Evolutionary conservation across 768 basidiomycete genomes (phyloP).

Genomic region (Rhodocollybia butyracea): DNA sequence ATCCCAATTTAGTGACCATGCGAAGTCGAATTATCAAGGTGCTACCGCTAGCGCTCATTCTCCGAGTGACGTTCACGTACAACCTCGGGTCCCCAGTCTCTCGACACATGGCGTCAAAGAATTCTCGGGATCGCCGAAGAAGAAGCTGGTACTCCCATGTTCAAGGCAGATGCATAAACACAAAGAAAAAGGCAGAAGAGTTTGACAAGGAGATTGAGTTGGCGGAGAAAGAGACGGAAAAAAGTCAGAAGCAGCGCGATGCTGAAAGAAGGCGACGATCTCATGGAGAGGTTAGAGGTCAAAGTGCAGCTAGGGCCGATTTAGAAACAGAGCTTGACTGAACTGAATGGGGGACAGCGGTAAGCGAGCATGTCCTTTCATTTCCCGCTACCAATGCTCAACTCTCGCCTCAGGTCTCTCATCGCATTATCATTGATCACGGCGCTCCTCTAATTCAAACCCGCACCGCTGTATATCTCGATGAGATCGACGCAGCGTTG

Average conservation of each 20-base stretch:
- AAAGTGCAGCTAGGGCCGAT: constrained; percentile 93
- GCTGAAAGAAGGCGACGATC: constrained; percentile 89
- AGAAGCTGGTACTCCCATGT: constrained; percentile 98
- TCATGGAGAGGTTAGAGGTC: constrained; percentile 95
- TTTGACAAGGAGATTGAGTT: constrained; percentile 51
- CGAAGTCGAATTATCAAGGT: constrained; percentile 99
- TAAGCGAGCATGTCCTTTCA: constrained; percentile 23
- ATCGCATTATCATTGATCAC: constrained; percentile 98
- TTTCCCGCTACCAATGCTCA: not conserved
- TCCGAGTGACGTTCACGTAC: not conserved
- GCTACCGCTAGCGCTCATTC: constrained; percentile 12
- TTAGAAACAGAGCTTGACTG: constrained; percentile 97
- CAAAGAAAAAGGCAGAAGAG: constrained; percentile 46
- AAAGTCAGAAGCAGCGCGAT: constrained; percentile 64
- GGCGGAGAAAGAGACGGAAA: constrained; percentile 63
- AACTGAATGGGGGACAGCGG: constrained; percentile 96
- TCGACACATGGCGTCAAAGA: constrained; percentile 98
- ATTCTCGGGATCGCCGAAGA: constrained; percentile 99
- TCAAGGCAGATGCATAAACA: constrained; percentile 45
- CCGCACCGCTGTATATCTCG: constrained; percentile 99
- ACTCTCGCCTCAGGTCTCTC: constrained; percentile 63
- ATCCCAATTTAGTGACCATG: constrained; percentile 99
- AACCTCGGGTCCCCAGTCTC: constrained; percentile 44
- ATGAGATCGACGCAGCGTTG: constrained; percentile 97
- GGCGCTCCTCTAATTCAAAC: constrained; percentile 98